Conservation (phyloP, 2,329 filamentous ascomycete species). For the Colletotrichum phormii region DNA sequence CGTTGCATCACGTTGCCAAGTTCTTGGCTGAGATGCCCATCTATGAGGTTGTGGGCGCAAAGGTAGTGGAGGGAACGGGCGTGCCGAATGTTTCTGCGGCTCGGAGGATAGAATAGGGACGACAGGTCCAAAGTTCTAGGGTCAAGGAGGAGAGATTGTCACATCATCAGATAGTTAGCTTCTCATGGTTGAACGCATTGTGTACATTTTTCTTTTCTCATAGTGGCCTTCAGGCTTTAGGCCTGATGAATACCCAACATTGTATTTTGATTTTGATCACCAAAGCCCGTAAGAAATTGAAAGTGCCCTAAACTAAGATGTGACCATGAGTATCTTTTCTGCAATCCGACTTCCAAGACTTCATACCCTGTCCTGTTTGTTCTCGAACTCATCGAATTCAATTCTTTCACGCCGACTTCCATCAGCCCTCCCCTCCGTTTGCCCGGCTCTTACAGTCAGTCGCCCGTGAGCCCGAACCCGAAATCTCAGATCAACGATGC, state of each 20-base stretch:
- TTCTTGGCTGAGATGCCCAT: conserved; percentile 66
- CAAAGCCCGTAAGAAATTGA: not conserved
- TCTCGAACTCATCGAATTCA: too few species aligned
- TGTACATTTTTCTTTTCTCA: not conserved
- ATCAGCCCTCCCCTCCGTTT: too few species aligned
- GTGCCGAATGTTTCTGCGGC: conserved; percentile 57
- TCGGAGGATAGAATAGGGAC: conserved; percentile 28
- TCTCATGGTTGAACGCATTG: too few species aligned
- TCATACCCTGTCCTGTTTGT: too few species aligned
- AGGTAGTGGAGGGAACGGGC: conserved; percentile 65
- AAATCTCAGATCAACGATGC: not conserved
- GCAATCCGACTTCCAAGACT: not conserved
- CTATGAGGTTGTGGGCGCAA: conserved; percentile 66
- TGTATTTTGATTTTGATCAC: not conserved
- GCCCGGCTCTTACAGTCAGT: too few species aligned
- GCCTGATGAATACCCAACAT: not conserved
- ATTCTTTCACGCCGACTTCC: too few species aligned
- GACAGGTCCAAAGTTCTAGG: not conserved
- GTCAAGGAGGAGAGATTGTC: not conserved
- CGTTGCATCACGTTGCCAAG: conserved; percentile 67
- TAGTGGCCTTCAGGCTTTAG: not conserved
- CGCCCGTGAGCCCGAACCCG: not conserved
- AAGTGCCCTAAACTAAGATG: not conserved
- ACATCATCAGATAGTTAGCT: not conserved
- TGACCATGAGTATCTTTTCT: not conserved